These are phyloP conservation scores for Pyropia haitanensis DNA, from an alignment of 23 red algal species.

Conservation along the genomic window DNA sequence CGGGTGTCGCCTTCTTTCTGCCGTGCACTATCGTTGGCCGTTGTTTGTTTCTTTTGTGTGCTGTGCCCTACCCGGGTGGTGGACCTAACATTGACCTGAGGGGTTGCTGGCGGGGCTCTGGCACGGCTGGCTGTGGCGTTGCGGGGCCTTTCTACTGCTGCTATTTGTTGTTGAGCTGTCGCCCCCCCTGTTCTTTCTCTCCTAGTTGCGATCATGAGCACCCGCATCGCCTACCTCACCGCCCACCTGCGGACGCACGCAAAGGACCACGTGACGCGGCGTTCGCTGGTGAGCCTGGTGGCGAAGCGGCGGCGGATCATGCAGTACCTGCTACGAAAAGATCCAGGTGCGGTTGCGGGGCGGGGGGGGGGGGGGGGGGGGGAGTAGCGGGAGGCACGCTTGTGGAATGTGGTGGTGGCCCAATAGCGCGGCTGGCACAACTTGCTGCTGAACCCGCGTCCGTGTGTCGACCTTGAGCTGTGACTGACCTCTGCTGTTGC, in stretches of 20 bases:
- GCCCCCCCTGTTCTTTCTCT: not conserved
- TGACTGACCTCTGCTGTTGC: no score
- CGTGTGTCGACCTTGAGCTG: no score
- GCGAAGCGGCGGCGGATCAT: constrained; percentile 22
- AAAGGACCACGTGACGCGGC: constrained; percentile 22
- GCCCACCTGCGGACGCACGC: constrained; percentile 12
- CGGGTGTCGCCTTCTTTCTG: no score
- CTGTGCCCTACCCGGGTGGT: no score
- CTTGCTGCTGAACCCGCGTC: no score
- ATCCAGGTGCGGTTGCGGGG: constrained; percentile 1
- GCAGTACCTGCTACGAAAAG: constrained; percentile 16
- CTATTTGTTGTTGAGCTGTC: not conserved
- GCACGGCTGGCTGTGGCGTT: constrained; percentile 1
- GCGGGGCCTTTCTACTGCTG: not conserved
- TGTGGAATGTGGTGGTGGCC: no score
- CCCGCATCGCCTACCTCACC: constrained; percentile 20
- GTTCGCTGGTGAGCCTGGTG: constrained; percentile 22
- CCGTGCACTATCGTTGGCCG: no score
- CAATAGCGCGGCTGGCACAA: no score
- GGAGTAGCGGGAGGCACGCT: no score
- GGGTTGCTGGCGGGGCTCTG: not conserved
- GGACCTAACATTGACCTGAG: no score
- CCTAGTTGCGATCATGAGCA: constrained; percentile 22
- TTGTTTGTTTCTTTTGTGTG: no score
- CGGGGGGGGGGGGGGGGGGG: not conserved